Evolutionary conservation across 2,329 filamentous ascomycete species (phyloP).

Genomic region (Harringtonia lauricola): DNA sequence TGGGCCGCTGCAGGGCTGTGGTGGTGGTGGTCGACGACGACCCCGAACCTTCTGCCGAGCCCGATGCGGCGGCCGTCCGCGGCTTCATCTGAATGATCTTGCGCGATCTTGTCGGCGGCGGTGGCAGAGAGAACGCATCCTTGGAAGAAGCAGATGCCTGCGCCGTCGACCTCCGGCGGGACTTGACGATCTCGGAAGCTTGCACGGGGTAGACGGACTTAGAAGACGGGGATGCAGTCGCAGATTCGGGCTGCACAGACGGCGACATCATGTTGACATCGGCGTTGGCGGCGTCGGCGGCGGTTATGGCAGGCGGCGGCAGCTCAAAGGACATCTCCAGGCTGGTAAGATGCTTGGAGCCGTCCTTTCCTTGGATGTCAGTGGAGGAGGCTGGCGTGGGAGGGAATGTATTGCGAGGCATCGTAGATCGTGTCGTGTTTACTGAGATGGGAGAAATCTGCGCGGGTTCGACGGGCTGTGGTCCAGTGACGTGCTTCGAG

Average conservation of each 20-base stretch:
- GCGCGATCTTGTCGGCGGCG: slow-evolving; percentile 79
- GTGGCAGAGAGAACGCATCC: slow-evolving; percentile 69
- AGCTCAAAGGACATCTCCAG: slow-evolving; percentile 63
- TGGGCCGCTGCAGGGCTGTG: not conserved
- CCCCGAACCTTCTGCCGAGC: slow-evolving; percentile 15
- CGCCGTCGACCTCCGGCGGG: slow-evolving; percentile 35
- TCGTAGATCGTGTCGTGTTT: too few relatives aligned
- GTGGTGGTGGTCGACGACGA: too few relatives aligned
- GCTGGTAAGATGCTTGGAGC: slow-evolving; percentile 44
- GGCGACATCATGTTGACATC: slow-evolving; percentile 24
- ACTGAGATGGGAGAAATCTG: too few relatives aligned
- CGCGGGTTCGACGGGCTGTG: too few relatives aligned
- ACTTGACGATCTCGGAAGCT: slow-evolving; percentile 35
- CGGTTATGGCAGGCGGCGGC: slow-evolving; percentile 60
- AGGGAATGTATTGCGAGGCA: slow-evolving; percentile 57
- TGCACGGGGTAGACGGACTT: slow-evolving; percentile 10
- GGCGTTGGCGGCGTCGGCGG: slow-evolving; percentile 24
- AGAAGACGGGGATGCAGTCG: not conserved
- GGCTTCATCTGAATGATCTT: slow-evolving; percentile 99
- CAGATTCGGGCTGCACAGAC: slow-evolving; percentile 8
- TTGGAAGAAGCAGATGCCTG: slow-evolving; percentile 25
- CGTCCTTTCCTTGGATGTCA: slow-evolving; percentile 65
- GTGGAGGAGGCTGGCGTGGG: slow-evolving; percentile 72
- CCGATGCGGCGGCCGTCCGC: slow-evolving; percentile 17
- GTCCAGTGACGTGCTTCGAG: too few relatives aligned